Evolutionary conservation across 345 rosid genomes (phyloP).

Genomic region (Gossypium australe): DNA sequence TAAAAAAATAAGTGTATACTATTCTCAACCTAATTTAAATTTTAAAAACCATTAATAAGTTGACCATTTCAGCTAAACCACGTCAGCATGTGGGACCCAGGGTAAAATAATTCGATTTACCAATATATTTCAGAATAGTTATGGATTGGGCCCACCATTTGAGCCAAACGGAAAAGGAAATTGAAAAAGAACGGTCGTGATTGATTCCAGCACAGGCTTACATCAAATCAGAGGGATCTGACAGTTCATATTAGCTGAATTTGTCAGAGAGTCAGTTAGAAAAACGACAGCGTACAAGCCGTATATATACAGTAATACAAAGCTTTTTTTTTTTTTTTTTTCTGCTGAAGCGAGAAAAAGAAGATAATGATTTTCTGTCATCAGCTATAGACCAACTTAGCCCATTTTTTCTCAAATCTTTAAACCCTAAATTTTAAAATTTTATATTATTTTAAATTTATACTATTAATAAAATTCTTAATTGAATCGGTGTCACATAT

Average conservation of each 20-base stretch:
- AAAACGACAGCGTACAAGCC: background rate
- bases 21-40: too few relatives aligned
- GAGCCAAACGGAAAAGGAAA: background rate
- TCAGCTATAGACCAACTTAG: background rate
- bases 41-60: too few relatives aligned
- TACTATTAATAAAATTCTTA: too few relatives aligned
- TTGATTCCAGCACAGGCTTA: background rate
- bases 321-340: background rate
- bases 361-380: conserved; percentile 14
- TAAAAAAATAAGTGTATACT: too few relatives aligned
- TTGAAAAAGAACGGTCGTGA: background rate
- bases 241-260: background rate
- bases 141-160: background rate
- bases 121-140: background rate
- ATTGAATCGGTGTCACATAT: rapidly evolving
- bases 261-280: background rate
- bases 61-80: background rate
- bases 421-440: too few relatives aligned
- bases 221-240: background rate
- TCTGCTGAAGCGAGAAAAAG: background rate
- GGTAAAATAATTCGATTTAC: background rate
- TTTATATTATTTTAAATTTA: too few relatives aligned
- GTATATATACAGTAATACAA: background rate
- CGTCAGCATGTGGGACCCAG: background rate
- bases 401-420: background rate